These are phyloP conservation scores for Hypoxylon lienhwacheense DNA, from an alignment of 495 filamentous ascomycete genomes.

Conservation along the genomic window DNA sequence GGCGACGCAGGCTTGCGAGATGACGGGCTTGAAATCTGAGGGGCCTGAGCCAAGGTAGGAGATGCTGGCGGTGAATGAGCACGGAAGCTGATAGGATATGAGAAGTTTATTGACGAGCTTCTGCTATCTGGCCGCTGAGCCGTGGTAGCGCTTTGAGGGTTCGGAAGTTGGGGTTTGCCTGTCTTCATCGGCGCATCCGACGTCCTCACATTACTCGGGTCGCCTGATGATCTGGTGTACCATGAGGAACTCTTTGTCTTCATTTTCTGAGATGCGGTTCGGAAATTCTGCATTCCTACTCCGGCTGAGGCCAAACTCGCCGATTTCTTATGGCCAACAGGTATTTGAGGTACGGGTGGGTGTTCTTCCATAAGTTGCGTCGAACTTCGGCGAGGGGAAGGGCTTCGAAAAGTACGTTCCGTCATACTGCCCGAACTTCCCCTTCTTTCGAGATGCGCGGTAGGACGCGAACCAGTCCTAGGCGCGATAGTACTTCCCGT, in stretches of 20 bases:
- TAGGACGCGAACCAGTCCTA: constrained; percentile 44
- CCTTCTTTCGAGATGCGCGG: constrained; percentile 57
- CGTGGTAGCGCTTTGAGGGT: constrained; percentile 1
- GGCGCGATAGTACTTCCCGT: constrained; percentile 52
- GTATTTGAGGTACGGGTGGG: constrained; percentile 76
- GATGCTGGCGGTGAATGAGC: constrained; percentile 47
- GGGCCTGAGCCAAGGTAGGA: constrained; percentile 43
- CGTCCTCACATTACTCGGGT: constrained; percentile 45
- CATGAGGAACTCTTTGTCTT: constrained; percentile 42
- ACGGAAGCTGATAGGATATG: constrained; percentile 61
- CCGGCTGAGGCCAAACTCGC: constrained; percentile 32
- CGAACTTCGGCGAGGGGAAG: constrained; percentile 58
- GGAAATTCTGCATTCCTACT: constrained; percentile 42
- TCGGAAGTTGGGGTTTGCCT: constrained; percentile 34
- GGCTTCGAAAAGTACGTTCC: constrained; percentile 77
- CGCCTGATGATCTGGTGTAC: constrained; percentile 49
- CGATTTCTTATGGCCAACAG: constrained; percentile 41
- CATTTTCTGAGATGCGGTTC: constrained; percentile 50
- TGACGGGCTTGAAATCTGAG: constrained; percentile 27
- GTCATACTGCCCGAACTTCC: constrained; percentile 81
- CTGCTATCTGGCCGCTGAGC: constrained; percentile 57
- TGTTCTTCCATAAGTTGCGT: constrained; percentile 44
- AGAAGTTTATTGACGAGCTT: constrained; percentile 78
- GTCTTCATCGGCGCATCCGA: constrained; percentile 49
- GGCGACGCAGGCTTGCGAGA: constrained; percentile 18